Conservation (phyloP, 192 early-diverging fungal species). For the Gaertneriomyces semiglobifer region DNA sequence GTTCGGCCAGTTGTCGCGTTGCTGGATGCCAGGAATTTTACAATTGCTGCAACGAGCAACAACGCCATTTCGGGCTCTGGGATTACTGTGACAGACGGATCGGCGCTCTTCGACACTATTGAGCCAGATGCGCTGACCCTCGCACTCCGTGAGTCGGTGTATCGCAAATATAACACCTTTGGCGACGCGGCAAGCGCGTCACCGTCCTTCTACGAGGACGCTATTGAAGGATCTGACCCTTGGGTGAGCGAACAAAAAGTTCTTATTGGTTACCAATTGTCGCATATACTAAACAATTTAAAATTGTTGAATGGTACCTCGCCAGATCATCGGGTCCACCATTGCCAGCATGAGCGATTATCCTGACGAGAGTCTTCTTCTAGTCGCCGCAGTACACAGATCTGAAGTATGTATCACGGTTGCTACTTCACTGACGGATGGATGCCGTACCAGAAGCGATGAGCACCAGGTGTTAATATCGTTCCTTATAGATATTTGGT, state of each 20-base stretch:
- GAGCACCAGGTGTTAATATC: neutral
- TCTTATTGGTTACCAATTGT: neutral
- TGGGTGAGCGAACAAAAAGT: neutral
- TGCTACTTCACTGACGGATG: neutral
- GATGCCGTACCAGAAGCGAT: neutral
- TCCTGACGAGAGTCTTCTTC: neutral
- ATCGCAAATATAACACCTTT: neutral
- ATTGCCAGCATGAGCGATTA: neutral
- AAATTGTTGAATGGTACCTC: neutral
- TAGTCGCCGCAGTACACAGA: neutral
- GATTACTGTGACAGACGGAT: neutral
- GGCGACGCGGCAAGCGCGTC: neutral
- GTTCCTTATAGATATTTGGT: conserved; percentile 12
- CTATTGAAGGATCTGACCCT: neutral
- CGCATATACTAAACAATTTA: neutral
- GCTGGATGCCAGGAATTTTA: neutral
- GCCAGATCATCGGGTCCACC: conserved; percentile 3
- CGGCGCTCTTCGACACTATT: neutral
- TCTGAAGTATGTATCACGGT: neutral
- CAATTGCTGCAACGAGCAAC: conserved; percentile 3
- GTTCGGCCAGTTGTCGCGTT: neutral
- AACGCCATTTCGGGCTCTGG: neutral
- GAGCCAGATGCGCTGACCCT: neutral
- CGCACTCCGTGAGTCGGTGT: neutral
- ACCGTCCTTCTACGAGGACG: neutral